Evolutionary conservation across 2,329 filamentous ascomycete genomes (phyloP), one percentile per base, ranked within the genome.

Genomic region (Fusarium sororula): DNA sequence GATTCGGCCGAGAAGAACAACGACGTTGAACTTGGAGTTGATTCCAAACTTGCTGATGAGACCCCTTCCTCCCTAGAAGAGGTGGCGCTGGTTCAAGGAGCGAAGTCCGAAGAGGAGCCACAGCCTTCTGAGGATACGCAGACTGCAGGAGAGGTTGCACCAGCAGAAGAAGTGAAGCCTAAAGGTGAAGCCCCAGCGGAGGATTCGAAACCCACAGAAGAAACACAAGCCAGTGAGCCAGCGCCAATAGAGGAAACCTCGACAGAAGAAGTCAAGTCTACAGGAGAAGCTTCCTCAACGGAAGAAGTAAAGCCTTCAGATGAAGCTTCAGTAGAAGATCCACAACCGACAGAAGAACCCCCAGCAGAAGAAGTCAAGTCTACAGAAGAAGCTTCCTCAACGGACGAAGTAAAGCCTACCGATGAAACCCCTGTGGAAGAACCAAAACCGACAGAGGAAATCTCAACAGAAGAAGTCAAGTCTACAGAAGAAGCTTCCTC

Each of bases 1-100:
- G 66, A 68, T 38, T 20, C 47, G 26, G 42, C 42, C 5, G 61
- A 70, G 38, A 55, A 75, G 17, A 51, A 37, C 45, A 62, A 72
- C 30, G 38, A 48, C 24, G 13, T 35, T 17, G 50, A 72, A 63
- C 24, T 62, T 15, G 58, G 68, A 41, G 37, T 24, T 26, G 67
- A 69, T n/a, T 35, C 24, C 18, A 64, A 71, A 24, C 45, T 67
- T 28, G 53, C 41, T 17, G 66, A 68, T 18, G 58, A 59, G 26
- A 9, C 32, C 17, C 22, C 53, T 10, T 8, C 47, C 45, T n/a
- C 57, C 7, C 22, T 41, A 28, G 69, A 72, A 44, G 63, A 70
- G 15, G 30, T 24, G 28, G 9, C 57, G 14, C 24, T 37, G 22
- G 47, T 30, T 18, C 51, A 67, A 18, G 59, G 48, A 32, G 39